Conservation (phyloP, 2,329 filamentous ascomycete species). For the Pyrenochaeta sp. region DNA sequence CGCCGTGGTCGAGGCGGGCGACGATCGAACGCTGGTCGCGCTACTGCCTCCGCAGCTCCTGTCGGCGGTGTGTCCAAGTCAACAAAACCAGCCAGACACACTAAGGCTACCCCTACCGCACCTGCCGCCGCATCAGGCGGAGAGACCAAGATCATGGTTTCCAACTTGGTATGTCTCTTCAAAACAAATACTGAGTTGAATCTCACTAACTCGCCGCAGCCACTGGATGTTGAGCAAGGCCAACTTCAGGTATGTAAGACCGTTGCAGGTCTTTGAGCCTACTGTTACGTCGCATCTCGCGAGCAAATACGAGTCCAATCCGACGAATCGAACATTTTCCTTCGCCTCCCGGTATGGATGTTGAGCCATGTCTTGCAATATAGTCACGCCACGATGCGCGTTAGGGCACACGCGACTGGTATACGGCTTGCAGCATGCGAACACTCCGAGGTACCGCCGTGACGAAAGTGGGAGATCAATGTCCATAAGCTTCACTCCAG, state of each 20-base stretch:
- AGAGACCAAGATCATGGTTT: slow-evolving; percentile 97
- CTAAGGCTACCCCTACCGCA: slow-evolving; percentile 70
- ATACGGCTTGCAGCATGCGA: slow-evolving; percentile 44
- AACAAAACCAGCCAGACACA: slow-evolving; percentile 66
- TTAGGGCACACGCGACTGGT: slow-evolving; percentile 43
- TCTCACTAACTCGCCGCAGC: slow-evolving; percentile 68
- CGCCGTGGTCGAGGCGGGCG: slow-evolving; percentile 59
- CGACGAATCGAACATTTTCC: slow-evolving; percentile 35
- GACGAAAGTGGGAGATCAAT: slow-evolving; percentile 38
- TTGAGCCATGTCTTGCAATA: slow-evolving; percentile 38
- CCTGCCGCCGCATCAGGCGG: slow-evolving; percentile 66
- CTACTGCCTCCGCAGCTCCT: slow-evolving; percentile 70
- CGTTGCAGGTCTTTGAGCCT: slow-evolving; percentile 61
- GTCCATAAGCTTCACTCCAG: slow-evolving; percentile 18
- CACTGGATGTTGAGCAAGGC: slow-evolving; percentile 92
- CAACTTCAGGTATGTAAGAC: slow-evolving; percentile 99
- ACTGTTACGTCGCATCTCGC: slow-evolving; percentile 39
- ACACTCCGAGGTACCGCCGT: slow-evolving; percentile 34
- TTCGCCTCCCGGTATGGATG: slow-evolving; percentile 30
- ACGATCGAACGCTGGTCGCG: slow-evolving; percentile 57
- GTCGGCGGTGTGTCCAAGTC: slow-evolving; percentile 88
- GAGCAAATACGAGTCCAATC: slow-evolving; percentile 45
- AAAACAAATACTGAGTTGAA: slow-evolving; percentile 2
- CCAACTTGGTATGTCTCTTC: slow-evolving; percentile 84
- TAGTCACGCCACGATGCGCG: slow-evolving; percentile 39